A percentile compares a stretch with the other conserved stretches of the same genome.
Evolutionary conservation across 768 basidiomycete genomes (phyloP).

Genomic region (Crucibulum laeve): DNA sequence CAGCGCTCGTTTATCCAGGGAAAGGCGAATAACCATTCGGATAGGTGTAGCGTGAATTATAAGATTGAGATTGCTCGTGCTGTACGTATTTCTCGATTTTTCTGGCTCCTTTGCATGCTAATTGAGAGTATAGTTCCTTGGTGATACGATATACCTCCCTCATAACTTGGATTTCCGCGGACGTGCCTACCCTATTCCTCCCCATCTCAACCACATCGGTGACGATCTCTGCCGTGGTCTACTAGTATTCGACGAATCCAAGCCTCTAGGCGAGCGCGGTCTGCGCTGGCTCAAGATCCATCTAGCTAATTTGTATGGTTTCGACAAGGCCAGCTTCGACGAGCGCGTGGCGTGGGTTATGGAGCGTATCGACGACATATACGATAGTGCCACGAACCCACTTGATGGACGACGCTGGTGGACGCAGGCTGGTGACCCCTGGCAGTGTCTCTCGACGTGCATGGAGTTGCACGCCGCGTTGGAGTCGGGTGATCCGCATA

Average conservation of each 20-base stretch:
- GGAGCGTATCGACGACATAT: conserved; percentile 69
- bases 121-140: conserved; percentile 58
- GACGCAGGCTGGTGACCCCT: conserved; percentile 89
- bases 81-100: conserved; percentile 38
- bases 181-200: conserved; percentile 93
- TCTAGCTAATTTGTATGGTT: conserved; percentile 88
- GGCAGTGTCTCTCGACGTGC: conserved; percentile 95
- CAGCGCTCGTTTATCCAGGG: conserved; percentile 50
- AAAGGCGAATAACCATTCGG: conserved; percentile 83
- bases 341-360: conserved; percentile 83
- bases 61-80: conserved; percentile 94
- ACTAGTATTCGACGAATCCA: conserved; percentile 75
- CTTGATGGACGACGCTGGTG: conserved; percentile 83
- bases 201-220: conserved; percentile 92
- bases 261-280: conserved; percentile 79
- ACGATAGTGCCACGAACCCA: conserved; percentile 79
- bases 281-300: conserved; percentile 96
- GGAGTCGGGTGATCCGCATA: conserved; percentile 61
- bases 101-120: conserved; percentile 2
- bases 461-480: conserved; percentile 83
- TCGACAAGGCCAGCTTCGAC: conserved; percentile 91
- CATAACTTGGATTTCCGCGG: conserved; percentile 98
- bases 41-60: conserved; percentile 91
- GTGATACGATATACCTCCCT: conserved; percentile 86
- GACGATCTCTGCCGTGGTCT: conserved; percentile 90